These are phyloP conservation scores for Eucalyptus cladocalyx DNA, from an alignment of 345 rosid genomes.

Conservation along the genomic window DNA sequence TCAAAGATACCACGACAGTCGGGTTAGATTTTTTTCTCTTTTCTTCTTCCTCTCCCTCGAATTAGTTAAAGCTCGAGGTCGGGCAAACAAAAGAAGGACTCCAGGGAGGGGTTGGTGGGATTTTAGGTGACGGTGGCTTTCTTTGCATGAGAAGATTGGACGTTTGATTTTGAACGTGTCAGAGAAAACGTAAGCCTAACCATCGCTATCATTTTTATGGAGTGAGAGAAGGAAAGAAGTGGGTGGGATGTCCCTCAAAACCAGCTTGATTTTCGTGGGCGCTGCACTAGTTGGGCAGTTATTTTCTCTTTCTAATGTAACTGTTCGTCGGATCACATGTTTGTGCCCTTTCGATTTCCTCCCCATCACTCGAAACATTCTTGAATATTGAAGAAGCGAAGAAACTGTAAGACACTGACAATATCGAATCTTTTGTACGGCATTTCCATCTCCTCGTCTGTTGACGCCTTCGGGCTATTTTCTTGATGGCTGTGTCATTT, in stretches of 20 bases:
- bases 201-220: not conserved
- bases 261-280: not conserved
- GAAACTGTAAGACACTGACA: not conserved
- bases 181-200: not conserved
- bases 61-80: not conserved
- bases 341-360: not conserved
- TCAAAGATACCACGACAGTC: not conserved
- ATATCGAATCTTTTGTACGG: not conserved
- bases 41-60: not conserved
- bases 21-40: not conserved
- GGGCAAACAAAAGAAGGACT: not conserved
- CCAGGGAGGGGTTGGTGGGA: not conserved
- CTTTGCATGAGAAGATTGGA: not conserved
- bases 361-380: not conserved
- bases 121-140: not conserved
- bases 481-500: not conserved
- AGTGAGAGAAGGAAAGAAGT: not conserved
- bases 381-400: not conserved
- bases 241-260: not conserved
- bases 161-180: not conserved
- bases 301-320: not conserved
- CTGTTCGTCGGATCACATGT: not conserved
- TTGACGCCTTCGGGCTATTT: not conserved
- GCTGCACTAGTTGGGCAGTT: not conserved
- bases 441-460: not conserved